phyloP scores from a whole-genome alignment of 331 rosid species.

The Malus hybrid region DNA sequence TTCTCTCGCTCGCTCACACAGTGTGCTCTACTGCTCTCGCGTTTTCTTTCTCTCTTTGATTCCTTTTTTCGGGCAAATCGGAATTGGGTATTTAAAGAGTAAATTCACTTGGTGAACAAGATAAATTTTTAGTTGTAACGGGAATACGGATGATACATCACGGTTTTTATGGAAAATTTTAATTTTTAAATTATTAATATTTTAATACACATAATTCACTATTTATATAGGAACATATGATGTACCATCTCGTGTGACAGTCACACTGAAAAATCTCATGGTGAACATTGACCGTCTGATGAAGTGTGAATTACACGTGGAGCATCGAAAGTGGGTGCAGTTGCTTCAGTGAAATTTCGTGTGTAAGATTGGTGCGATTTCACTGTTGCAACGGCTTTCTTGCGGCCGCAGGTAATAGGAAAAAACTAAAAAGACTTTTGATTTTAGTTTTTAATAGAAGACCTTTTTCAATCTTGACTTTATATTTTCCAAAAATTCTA shows the following conservation, averaged over 20 bases:
- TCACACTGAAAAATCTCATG: too few species aligned
- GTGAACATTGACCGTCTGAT: neutral
- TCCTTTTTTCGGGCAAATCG: neutral
- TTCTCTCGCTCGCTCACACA: neutral
- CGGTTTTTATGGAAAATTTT: too few species aligned
- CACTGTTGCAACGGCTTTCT: neutral
- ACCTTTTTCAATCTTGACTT: too few species aligned
- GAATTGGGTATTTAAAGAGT: neutral
- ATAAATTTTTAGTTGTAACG: too few species aligned
- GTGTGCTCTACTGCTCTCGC: neutral
- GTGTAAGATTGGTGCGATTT: neutral
- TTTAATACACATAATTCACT: too few species aligned
- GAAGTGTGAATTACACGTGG: neutral
- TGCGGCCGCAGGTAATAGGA: neutral
- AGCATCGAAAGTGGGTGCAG: neutral
- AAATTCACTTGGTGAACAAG: neutral
- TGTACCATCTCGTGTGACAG: too few species aligned
- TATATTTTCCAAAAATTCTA: too few species aligned
- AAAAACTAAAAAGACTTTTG: neutral
- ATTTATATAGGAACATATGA: too few species aligned
- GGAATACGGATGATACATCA: too few species aligned
- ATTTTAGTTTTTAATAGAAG: too few species aligned
- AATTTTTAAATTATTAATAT: too few species aligned
- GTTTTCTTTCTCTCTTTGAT: neutral
- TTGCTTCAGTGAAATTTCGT: neutral